Evolutionary conservation across 2,329 filamentous ascomycete genomes (phyloP).

Genomic region (Fusarium sp.): DNA sequence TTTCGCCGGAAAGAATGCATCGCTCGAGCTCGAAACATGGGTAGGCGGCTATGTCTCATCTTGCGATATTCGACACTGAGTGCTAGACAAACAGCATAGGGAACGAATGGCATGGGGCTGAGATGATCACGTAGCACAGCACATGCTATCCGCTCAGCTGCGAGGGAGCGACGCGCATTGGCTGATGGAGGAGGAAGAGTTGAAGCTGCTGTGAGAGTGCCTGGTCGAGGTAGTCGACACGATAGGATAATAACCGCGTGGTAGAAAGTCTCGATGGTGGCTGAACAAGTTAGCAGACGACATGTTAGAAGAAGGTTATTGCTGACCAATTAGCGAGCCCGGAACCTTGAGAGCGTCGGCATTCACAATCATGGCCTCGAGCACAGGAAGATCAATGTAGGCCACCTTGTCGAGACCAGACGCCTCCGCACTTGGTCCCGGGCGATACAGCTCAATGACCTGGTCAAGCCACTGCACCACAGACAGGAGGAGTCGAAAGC

Average conservation of each 20-base stretch:
- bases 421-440: conserved; percentile 57
- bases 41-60: conserved; percentile 70
- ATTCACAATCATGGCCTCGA: conserved; percentile 68
- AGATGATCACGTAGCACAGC: conserved; percentile 65
- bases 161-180: conserved; percentile 68
- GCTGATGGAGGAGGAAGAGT: conserved; percentile 61
- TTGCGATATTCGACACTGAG: conserved; percentile 73
- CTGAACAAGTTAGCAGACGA: conserved; percentile 50
- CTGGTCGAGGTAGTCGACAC: conserved; percentile 63
- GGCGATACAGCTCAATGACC: conserved; percentile 71
- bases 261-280: conserved; percentile 72
- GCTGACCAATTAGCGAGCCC: conserved; percentile 60
- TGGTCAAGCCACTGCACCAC: conserved; percentile 68
- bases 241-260: conserved; percentile 74
- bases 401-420: conserved; percentile 57
- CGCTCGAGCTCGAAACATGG: conserved; percentile 69
- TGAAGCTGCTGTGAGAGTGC: conserved; percentile 53
- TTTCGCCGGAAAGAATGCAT: conserved; percentile 66
- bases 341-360: conserved; percentile 63
- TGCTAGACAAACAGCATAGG: conserved; percentile 71
- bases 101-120: conserved; percentile 68
- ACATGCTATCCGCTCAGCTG: conserved; percentile 68
- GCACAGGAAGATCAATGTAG: conserved; percentile 66
- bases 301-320: too few species aligned
- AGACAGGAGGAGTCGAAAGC: conserved; percentile 68